A percentile compares a stretch with the other conserved stretches of the same genome.
These are phyloP conservation scores for Mycosarcoma maydis DNA, from an alignment of 1,284 basidiomycete species.

Conservation along the genomic window DNA sequence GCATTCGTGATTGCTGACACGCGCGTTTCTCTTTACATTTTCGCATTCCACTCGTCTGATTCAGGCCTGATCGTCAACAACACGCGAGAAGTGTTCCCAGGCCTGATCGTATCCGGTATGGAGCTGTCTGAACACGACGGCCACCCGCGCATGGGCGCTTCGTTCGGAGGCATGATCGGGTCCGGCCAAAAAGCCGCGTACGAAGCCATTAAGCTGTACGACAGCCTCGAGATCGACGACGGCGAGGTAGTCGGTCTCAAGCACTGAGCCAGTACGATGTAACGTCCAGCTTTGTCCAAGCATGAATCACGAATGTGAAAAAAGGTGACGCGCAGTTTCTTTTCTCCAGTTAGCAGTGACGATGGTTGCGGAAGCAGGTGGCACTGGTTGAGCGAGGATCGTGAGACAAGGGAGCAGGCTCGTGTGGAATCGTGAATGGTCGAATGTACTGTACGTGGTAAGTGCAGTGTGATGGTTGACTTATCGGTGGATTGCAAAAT, in stretches of 20 bases:
- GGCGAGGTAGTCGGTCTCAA: conserved; percentile 71
- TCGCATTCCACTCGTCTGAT: background rate
- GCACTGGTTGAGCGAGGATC: too few relatives aligned
- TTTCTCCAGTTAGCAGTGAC: too few relatives aligned
- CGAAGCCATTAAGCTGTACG: conserved; percentile 76
- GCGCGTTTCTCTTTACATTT: background rate
- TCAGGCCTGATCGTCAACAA: conserved; percentile 68
- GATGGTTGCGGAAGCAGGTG: too few relatives aligned
- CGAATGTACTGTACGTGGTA: too few relatives aligned
- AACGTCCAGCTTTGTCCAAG: background rate
- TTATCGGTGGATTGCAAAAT: too few relatives aligned
- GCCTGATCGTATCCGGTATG: conserved; percentile 80
- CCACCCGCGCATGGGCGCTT: conserved; percentile 72
- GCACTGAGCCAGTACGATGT: conserved; percentile 9
- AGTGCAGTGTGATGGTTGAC: too few relatives aligned
- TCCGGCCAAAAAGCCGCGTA: conserved; percentile 81
- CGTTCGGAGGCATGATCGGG: conserved; percentile 83
- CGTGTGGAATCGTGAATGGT: too few relatives aligned
- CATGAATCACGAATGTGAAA: background rate
- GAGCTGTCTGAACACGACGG: conserved; percentile 85
- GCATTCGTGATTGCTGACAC: too few relatives aligned
- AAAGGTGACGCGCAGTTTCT: too few relatives aligned
- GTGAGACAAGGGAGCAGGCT: too few relatives aligned
- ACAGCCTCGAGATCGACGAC: conserved; percentile 73
- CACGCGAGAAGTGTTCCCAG: conserved; percentile 82